phyloP scores from a whole-genome alignment of 2,329 filamentous ascomycete species.

The Sarocladium brachiariae region DNA sequence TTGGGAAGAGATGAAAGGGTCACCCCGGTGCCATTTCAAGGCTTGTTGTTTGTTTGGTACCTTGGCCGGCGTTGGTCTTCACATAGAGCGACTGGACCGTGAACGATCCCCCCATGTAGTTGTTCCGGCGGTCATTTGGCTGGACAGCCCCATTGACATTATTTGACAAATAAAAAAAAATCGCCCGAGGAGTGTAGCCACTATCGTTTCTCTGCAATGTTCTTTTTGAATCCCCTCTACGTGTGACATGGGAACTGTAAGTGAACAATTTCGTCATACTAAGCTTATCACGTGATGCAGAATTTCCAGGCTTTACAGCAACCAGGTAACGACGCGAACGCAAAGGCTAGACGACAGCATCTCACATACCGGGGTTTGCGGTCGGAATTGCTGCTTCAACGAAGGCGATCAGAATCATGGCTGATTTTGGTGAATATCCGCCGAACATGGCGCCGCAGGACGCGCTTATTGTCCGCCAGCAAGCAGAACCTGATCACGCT shows the following conservation, averaged over 20 bases:
- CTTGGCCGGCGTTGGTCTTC: constrained; percentile 24
- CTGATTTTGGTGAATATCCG: constrained; percentile 56
- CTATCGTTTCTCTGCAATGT: neutral
- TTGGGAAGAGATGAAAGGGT: constrained; percentile 19
- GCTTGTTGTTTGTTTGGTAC: constrained; percentile 20
- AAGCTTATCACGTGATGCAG: neutral
- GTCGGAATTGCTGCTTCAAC: no score
- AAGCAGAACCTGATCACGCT: constrained; percentile 51
- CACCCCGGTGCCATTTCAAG: constrained; percentile 7
- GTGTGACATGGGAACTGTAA: neutral
- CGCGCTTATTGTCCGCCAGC: constrained; percentile 50
- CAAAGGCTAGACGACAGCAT: neutral
- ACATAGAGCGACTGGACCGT: constrained; percentile 15
- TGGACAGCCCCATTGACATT: neutral
- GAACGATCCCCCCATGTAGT: constrained; percentile 9
- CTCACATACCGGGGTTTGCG: neutral
- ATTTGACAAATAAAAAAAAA: neutral
- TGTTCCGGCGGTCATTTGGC: neutral
- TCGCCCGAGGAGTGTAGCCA: neutral
- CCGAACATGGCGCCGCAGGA: constrained; percentile 60
- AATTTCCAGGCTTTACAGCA: neutral
- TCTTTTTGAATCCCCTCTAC: neutral
- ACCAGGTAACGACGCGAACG: neutral
- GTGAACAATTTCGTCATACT: constrained; percentile 1
- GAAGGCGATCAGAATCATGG: constrained; percentile 36